Evolutionary conservation across 2,329 filamentous ascomycete genomes (phyloP), one percentile per base, ranked within the genome.

Genomic region (Magnaporthiopsis rhizophila): DNA sequence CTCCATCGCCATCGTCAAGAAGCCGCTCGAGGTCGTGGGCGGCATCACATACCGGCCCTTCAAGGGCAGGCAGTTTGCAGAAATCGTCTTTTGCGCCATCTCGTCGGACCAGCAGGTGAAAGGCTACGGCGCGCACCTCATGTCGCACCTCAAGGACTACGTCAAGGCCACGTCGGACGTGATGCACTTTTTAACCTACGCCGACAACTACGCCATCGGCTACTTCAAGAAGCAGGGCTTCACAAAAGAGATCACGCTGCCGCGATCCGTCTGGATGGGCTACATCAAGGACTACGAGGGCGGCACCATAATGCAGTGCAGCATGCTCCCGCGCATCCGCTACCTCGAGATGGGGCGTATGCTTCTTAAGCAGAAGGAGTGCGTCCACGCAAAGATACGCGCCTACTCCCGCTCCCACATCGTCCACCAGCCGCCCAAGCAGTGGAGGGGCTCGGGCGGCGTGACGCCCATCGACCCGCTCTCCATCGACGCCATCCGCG

Each of bases 231-330:
- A 91, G 72, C 89, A 91, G 76, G 89, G 89, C 0, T 91, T 91
- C 71, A 91, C 89, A 2, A 91, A 91, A 71, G 88, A 91, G 67
- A 91, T 91, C 67, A 90, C 87, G 0, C 79, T 91, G 6, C 86
- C 89, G 64, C 87, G 84, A 70, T 81, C 84, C 4, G 84, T 86
- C 57, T 91, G 89, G 89, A 91, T 91, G 89, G 89, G 89, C 15
- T 91, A 91, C 71, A 91, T 91, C 75, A 91, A 91, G 72, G 89
- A 91, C 73, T 91, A 91, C 72, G 89, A 91, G 76, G 89, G 89
- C 63, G 89, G 89, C 63, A 91, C 89, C 0, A 89, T 91, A 69
- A 91, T 91, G 89, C 89, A 91, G 73, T 91, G 89, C 69, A 86
- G 84, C 61, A 91, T 91, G 89, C 81, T 91, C 13, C 89, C 89